Base-by-base conservation (phyloP, 2,329 filamentous ascomycete species). In the Sporothrix pseudoabietina region DNA sequence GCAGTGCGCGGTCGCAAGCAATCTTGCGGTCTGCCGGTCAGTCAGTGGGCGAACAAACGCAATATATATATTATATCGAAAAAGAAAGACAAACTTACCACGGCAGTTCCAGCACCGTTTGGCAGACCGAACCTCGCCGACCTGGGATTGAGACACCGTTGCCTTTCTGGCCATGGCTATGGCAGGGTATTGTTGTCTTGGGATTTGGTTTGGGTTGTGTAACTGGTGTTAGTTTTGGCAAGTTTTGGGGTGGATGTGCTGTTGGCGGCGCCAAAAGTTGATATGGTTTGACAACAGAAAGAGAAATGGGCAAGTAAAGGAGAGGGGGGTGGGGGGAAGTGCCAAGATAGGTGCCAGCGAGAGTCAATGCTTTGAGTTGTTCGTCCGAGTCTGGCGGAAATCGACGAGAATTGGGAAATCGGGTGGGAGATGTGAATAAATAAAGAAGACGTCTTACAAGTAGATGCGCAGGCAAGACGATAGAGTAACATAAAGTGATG, bases 1-100 rank as follows among this genome's bases (percentile, higher is more conserved):
- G 75, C 9, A 75, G 69, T 0, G 75, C 63, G n/a, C 71, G 71
- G 55, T 76, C 75, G 39, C 75, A 76, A 2, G 74, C 69, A 41
- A 74, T 74, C 16, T 74, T 75, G 35, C 73, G 74, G 69, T 72
- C 75, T 76, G 30, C 19, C 26, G 32, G 44, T 22, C 16, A 52
- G 47, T 26, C 4, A 2, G 44, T 19, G 41, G n/a, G 32, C 26
- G 3, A 5, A 14, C 3, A 52, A 19, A 35, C n/a, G 10, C 6
- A 32, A 49, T 32, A 4, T 2, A 26, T 22, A 14, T 10, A 22
- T 19, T 44, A 26, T 26, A 26, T 39, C 35, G 30, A 0, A 30
- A 39, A 5, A 16, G 14, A 22, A 41, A 1, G 39, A 4, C 9
- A 22, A n/a, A 57, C 72, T 3, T 44, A 74, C 73, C 73, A 32